phyloP scores from a whole-genome alignment of 1,284 basidiomycete species.

The Sanguinoderma infundibulare region DNA sequence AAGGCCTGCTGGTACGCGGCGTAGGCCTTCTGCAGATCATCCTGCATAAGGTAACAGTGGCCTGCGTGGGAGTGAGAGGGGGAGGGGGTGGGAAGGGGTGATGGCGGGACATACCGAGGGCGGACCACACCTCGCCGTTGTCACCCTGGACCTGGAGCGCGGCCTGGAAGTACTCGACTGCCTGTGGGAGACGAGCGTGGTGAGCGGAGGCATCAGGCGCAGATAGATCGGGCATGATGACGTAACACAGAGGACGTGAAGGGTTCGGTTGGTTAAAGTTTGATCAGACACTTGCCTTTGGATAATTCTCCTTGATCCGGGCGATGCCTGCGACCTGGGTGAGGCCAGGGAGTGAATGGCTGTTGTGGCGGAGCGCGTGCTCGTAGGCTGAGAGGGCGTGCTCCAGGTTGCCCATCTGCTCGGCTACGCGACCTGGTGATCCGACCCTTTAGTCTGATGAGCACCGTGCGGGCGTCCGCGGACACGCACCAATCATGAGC shows the following conservation, averaged over 20 bases:
- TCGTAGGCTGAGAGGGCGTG: slow-evolving; percentile 91
- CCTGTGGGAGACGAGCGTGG: slow-evolving; percentile 52
- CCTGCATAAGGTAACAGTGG: slow-evolving; percentile 99
- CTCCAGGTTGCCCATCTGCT: slow-evolving; percentile 90
- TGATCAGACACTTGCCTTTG: slow-evolving; percentile 59
- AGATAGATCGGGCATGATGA: slow-evolving; percentile 26
- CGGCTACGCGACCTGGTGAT: slow-evolving; percentile 79
- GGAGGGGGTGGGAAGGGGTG: slow-evolving; percentile 25
- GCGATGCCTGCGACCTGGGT: slow-evolving; percentile 91
- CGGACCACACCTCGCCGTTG: slow-evolving; percentile 95
- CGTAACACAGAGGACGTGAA: slow-evolving; percentile 25
- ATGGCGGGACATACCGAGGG: slow-evolving; percentile 65
- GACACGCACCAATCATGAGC: slow-evolving; percentile 81
- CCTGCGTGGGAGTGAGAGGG: slow-evolving; percentile 48
- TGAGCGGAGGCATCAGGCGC: slow-evolving; percentile 12
- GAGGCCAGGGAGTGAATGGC: slow-evolving; percentile 84
- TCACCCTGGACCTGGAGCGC: slow-evolving; percentile 88
- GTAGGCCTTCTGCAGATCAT: slow-evolving; percentile 98
- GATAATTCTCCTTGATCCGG: slow-evolving; percentile 87
- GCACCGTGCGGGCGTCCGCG: slow-evolving; percentile 15
- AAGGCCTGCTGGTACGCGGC: slow-evolving; percentile 98
- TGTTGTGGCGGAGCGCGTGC: slow-evolving; percentile 90
- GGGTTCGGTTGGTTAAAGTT: slow-evolving; percentile 12
- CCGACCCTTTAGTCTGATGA: slow-evolving; percentile 27
- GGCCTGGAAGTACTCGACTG: slow-evolving; percentile 94